These are phyloP conservation scores for Boletellus emodensis DNA, from an alignment of 768 basidiomycete species.

Conservation along the genomic window DNA sequence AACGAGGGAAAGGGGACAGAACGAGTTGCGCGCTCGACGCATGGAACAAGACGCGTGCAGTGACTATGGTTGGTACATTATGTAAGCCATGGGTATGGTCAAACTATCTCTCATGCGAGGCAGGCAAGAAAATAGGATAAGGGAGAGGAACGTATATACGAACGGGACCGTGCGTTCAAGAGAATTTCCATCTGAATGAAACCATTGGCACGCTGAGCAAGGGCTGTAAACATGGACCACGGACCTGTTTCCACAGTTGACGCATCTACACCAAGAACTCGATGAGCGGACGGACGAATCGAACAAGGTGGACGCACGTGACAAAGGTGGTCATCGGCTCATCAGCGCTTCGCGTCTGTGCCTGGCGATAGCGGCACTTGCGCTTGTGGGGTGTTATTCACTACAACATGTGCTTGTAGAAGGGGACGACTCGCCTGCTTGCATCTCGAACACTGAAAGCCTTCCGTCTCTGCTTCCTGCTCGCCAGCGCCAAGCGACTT, in stretches of 20 bases:
- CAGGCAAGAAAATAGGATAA: conserved; percentile 7
- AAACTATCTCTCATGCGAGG: background rate
- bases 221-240: conserved; percentile 3
- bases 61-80: conserved; percentile 12
- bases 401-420: background rate
- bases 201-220: background rate
- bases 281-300: background rate
- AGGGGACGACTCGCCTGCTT: conserved; percentile 59
- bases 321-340: conserved; percentile 99
- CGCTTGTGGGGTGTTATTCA: conserved; percentile 38
- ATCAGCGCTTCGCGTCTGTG: conserved; percentile 95
- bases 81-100: conserved; percentile 24
- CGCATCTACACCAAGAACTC: conserved; percentile 42
- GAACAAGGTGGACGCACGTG: conserved; percentile 49
- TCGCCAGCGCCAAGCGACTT: conserved; percentile 88
- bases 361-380: conserved; percentile 91
- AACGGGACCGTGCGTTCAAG: conserved; percentile 31
- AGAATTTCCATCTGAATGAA: conserved; percentile 56
- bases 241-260: conserved; percentile 60
- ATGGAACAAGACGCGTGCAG: conserved; percentile 15
- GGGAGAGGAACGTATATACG: background rate
- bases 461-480: conserved; percentile 91
- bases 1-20: background rate
- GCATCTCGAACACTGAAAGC: conserved; percentile 95
- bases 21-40: conserved; percentile 7